phyloP scores from a whole-genome alignment of 306 rosid species.

The Arachis hypogaea region DNA sequence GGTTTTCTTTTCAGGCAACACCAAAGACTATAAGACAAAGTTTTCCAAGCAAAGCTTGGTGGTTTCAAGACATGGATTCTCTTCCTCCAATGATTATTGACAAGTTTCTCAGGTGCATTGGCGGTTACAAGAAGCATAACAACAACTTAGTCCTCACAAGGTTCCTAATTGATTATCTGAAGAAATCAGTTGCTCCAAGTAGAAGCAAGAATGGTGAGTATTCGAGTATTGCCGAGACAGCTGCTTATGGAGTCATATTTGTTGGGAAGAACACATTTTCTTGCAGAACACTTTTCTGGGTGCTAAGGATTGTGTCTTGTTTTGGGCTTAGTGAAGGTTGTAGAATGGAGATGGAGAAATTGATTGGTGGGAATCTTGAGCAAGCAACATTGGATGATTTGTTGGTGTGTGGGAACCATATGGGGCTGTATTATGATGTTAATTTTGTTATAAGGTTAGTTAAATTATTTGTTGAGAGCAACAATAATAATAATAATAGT shows the following conservation, averaged over 20 bases:
- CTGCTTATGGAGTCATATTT: constrained; percentile 57
- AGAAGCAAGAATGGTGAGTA: constrained; percentile 40
- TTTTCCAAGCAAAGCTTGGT: constrained; percentile 61
- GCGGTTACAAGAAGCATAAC: constrained; percentile 52
- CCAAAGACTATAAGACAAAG: constrained; percentile 50
- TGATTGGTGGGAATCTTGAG: constrained; percentile 71
- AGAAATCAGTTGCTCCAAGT: constrained; percentile 45
- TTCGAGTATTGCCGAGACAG: constrained; percentile 64
- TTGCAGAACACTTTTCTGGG: constrained; percentile 71
- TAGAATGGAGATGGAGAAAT: constrained; percentile 59
- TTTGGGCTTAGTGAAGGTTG: constrained; percentile 56
- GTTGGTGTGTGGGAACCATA: constrained; percentile 56
- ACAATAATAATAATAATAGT: constrained; percentile 32
- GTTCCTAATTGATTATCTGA: constrained; percentile 72
- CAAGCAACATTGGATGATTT: constrained; percentile 76
- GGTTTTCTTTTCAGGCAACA: constrained; percentile 48
- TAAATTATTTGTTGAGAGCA: constrained; percentile 49
- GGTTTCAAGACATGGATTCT: constrained; percentile 73
- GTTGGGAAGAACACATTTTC: constrained; percentile 59
- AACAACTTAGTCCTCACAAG: constrained; percentile 62
- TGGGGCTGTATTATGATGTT: constrained; percentile 66
- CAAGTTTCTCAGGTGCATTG: constrained; percentile 52
- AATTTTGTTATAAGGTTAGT: constrained; percentile 67
- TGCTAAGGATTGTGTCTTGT: constrained; percentile 59
- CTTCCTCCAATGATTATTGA: constrained; percentile 68